Percentiles rank a stretch among this genome's conserved stretches.
These are phyloP conservation scores for Colletotrichum cordylinicola DNA, from an alignment of 2,329 filamentous ascomycete species.

Conservation along the genomic window DNA sequence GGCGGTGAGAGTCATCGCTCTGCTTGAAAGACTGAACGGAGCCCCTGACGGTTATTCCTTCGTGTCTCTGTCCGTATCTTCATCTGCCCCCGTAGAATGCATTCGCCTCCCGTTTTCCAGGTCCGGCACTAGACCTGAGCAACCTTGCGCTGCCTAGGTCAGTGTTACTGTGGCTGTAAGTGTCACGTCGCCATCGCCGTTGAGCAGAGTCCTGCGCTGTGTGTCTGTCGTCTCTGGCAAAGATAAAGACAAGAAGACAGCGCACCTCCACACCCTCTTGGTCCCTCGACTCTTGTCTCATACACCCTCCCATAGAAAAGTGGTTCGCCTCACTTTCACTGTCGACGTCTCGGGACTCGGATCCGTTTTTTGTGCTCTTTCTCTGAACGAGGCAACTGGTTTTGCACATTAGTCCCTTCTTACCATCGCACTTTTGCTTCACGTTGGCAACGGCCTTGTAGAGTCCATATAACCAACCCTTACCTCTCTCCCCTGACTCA, in stretches of 20 bases:
- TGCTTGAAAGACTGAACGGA: not conserved
- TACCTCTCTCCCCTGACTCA: not conserved
- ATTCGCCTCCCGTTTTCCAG: not conserved
- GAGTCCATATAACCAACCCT: not conserved
- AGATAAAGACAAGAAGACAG: constrained; percentile 1
- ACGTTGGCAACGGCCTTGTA: not conserved
- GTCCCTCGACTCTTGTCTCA: constrained; percentile 4
- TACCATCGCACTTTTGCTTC: not conserved
- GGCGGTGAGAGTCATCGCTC: not conserved
- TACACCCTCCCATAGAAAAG: not conserved
- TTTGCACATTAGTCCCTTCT: not conserved
- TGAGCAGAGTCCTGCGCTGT: not conserved
- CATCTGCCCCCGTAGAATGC: not conserved
- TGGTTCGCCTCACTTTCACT: constrained; percentile 17
- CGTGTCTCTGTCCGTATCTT: not conserved
- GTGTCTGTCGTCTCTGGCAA: not conserved
- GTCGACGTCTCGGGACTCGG: not conserved
- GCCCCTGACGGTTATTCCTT: not conserved
- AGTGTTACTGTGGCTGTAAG: not conserved
- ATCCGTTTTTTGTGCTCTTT: not conserved
- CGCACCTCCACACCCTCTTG: constrained; percentile 7
- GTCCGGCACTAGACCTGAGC: not conserved
- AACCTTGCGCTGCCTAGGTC: not conserved
- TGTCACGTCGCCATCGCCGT: not conserved
- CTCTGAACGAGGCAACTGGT: not conserved